phyloP scores from a whole-genome alignment of 352 stramenopile genomes.

The Pythium scleroteichum region DNA sequence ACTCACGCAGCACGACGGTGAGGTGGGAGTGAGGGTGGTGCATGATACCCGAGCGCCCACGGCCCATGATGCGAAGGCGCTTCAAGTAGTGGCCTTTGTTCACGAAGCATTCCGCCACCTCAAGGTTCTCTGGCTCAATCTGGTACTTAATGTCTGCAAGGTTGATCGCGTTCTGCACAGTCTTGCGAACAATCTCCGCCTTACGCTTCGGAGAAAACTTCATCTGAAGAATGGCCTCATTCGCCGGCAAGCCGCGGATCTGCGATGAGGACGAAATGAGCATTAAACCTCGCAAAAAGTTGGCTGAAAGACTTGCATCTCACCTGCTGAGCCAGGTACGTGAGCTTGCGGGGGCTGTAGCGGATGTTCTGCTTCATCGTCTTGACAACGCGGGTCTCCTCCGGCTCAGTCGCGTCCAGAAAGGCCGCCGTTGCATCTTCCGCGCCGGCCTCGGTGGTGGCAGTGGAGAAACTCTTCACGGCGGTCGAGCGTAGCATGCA shows the following conservation, averaged over 20 bases:
- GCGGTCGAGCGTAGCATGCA: conserved; percentile 18
- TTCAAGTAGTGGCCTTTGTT: conserved; percentile 86
- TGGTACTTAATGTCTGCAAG: conserved; percentile 88
- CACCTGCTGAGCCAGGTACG: conserved; percentile 78
- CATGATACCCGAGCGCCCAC: conserved; percentile 83
- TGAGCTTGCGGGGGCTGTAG: conserved; percentile 78
- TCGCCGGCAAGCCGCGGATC: conserved; percentile 72
- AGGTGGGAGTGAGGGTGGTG: conserved; percentile 82
- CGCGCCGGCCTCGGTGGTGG: conserved; percentile 20
- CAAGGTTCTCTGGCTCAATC: conserved; percentile 84
- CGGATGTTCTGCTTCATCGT: conserved; percentile 85
- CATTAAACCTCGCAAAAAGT: background rate
- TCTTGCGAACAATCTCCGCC: conserved; percentile 83
- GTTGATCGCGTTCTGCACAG: conserved; percentile 87
- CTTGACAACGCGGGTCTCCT: conserved; percentile 60
- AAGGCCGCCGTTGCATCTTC: conserved; percentile 62
- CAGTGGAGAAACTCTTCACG: conserved; percentile 41
- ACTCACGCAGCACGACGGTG: conserved; percentile 77
- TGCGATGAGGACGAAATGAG: conserved; percentile 7
- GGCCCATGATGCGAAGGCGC: conserved; percentile 82
- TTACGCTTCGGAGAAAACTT: conserved; percentile 88
- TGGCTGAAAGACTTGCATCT: background rate
- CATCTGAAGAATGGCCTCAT: conserved; percentile 83
- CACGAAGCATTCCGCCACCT: conserved; percentile 84
- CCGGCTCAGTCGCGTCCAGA: conserved; percentile 56